These are phyloP conservation scores for Termitomyces sp. DNA, from an alignment of 768 basidiomycete genomes.

Conservation along the genomic window DNA sequence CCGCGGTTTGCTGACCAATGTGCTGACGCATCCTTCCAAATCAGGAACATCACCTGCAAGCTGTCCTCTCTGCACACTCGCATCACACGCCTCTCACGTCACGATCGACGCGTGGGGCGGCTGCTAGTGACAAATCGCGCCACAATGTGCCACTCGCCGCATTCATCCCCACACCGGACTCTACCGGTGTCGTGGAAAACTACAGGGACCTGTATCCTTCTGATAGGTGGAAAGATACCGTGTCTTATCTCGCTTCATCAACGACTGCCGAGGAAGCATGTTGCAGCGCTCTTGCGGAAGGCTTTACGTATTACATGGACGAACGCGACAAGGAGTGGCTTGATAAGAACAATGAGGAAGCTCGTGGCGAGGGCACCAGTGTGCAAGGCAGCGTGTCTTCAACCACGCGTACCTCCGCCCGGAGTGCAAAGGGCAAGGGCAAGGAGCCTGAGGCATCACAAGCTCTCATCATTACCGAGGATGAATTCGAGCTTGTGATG, in stretches of 20 bases:
- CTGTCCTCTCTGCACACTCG: conserved; percentile 38
- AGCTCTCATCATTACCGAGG: conserved; percentile 71
- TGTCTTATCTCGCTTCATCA: conserved; percentile 74
- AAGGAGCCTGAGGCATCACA: conserved; percentile 72
- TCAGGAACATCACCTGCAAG: conserved; percentile 52
- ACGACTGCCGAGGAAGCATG: conserved; percentile 80
- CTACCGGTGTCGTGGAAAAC: conserved; percentile 71
- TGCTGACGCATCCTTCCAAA: conserved; percentile 28
- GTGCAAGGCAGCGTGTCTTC: conserved; percentile 63
- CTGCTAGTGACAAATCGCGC: conserved; percentile 26
- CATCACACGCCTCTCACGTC: conserved; percentile 27
- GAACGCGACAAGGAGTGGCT: conserved; percentile 96
- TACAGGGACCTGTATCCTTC: conserved; percentile 73
- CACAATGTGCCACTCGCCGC: conserved; percentile 40
- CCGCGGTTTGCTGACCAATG: conserved; percentile 46
- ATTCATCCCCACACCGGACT: conserved; percentile 92
- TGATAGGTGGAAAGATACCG: conserved; percentile 69
- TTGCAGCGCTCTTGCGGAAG: conserved; percentile 55
- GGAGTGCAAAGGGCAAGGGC: conserved; percentile 75
- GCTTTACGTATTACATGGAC: conserved; percentile 90
- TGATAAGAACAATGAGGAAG: conserved; percentile 83
- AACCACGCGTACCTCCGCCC: conserved; percentile 50
- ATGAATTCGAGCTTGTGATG: conserved; percentile 95
- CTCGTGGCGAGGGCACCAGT: conserved; percentile 80
- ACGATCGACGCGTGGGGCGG: conserved; percentile 22